Base-by-base conservation (phyloP, 2,329 filamentous ascomycete genomes). In the Fusarium proliferatum region DNA sequence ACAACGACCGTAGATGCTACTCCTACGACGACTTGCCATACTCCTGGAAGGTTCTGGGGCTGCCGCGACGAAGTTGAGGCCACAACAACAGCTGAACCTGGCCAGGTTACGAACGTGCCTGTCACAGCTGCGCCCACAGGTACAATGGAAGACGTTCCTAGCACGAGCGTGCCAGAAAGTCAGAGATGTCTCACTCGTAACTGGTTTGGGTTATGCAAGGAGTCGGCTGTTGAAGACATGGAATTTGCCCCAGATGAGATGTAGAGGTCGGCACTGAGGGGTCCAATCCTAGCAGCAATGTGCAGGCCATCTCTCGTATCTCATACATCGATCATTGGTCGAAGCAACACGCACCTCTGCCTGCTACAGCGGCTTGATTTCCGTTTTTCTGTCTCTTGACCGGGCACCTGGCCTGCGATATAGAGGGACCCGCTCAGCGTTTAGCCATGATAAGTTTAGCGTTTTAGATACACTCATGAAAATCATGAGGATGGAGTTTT, bases 21-120 rank as follows among this genome's bases (percentile, higher is more conserved):
- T 10, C 74, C 78, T 6, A 79, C 78, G 17, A 75, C 77, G 15
- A 82, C 80, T 7, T 90, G 88, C 73, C 75, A 85, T 58, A 87
- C 84, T 4, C 89, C 88, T 2, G 88, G 89, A 8, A 79, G 83
- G 51, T 88, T 90, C 78, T 90, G 87, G 85, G 88, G 88, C 9
- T 90, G 89, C 74, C 80, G 83, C 62, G 88, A 90, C 72, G 71
- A 82, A 15, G 78, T 78, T 48, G 55, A 82, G 4, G 79, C 79
- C 15, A 77, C 79, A 23, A 77, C 72, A 52, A 74, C 41, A 28
- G 51, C 72, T 83, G 87, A 77, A 62, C 81, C 83, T 6, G 79
- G 79, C 28, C 75, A 77, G 33, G 56, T 75, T 4, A 77, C 80
- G 3, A 62, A 69, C 6, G 79, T 79, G 16, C 69, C 77, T 2